phyloP scores from a whole-genome alignment of 1,139 yeast genomes.

The Taiozyma sp. region DNA sequence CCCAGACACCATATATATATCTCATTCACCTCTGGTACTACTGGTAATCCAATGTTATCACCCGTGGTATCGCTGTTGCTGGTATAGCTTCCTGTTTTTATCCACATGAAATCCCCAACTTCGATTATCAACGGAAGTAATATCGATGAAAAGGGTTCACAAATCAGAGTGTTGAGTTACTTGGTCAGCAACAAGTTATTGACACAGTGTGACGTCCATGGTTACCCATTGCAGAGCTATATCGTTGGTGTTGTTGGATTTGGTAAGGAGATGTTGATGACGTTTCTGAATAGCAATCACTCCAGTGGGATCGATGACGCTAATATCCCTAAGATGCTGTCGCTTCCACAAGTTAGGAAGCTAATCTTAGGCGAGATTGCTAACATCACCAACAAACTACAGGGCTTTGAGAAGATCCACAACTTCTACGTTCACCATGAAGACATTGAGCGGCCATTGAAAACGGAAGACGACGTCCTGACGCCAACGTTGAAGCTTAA shows the following conservation, averaged over 20 bases:
- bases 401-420: slow-evolving; percentile 43
- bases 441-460: slow-evolving; percentile 40
- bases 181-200: slow-evolving; percentile 37
- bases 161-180: slow-evolving; percentile 28
- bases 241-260: slow-evolving; percentile 72
- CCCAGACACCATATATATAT: slow-evolving; percentile 48
- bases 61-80: slow-evolving; percentile 32
- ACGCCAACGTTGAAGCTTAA: slow-evolving; percentile 53
- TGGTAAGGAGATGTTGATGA: slow-evolving; percentile 43
- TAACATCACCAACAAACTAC: slow-evolving; percentile 22
- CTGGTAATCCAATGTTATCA: slow-evolving; percentile 35
- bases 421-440: slow-evolving; percentile 34
- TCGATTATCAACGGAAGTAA: slow-evolving; percentile 5
- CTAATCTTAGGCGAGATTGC: slow-evolving; percentile 26
- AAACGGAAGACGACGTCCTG: slow-evolving; percentile 41
- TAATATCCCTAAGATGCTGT: slow-evolving; percentile 17
- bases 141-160: slow-evolving; percentile 9
- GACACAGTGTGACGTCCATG: slow-evolving; percentile 61
- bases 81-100: slow-evolving; percentile 21
- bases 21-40: slow-evolving; percentile 42
- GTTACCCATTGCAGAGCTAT: slow-evolving; percentile 55
- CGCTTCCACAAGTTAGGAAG: slow-evolving; percentile 27
- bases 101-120: slow-evolving; percentile 9
- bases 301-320: slow-evolving; percentile 6
- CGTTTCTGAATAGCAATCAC: slow-evolving; percentile 45